These are phyloP conservation scores for Colletotrichum trifolii DNA, from an alignment of 2,329 filamentous ascomycete genomes.

Conservation along the genomic window DNA sequence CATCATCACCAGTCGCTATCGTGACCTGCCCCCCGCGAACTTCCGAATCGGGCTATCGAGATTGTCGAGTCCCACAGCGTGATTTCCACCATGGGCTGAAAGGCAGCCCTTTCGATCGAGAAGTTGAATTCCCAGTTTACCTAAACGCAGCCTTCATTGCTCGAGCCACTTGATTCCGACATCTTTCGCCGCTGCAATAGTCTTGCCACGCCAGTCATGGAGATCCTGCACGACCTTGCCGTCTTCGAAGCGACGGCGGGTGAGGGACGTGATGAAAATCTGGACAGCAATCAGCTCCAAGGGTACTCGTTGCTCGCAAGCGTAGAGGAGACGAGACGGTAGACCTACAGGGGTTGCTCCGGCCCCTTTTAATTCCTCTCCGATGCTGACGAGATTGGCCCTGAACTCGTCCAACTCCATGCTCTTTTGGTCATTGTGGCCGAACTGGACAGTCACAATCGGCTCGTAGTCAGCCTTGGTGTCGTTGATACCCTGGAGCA, in stretches of 20 bases:
- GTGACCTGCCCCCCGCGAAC: conserved; percentile 19
- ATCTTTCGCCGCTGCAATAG: conserved; percentile 57
- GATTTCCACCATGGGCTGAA: no score
- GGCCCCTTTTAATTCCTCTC: conserved; percentile 52
- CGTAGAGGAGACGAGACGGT: no score
- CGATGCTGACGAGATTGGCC: conserved; percentile 60
- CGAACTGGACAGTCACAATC: conserved; percentile 59
- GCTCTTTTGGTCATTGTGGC: conserved; percentile 71
- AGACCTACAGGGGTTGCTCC: conserved; percentile 56
- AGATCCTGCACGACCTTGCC: conserved; percentile 61
- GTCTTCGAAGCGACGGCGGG: conserved; percentile 57
- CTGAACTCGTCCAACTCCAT: conserved; percentile 61
- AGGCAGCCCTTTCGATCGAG: no score
- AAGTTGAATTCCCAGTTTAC: no score
- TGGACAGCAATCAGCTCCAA: conserved; percentile 3
- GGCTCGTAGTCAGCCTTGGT: conserved; percentile 48
- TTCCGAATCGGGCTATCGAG: conserved; percentile 15
- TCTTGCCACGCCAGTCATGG: conserved; percentile 54
- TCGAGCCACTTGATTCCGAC: conserved; percentile 46
- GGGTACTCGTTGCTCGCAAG: no score
- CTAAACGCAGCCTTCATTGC: no score
- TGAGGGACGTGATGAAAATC: conserved; percentile 66
- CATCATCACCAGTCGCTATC: conserved; percentile 8
- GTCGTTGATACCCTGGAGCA: conserved; percentile 55
- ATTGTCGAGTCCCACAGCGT: background rate